Evolutionary conservation across 345 rosid genomes (phyloP).

Genomic region (Citrus reticulata): DNA sequence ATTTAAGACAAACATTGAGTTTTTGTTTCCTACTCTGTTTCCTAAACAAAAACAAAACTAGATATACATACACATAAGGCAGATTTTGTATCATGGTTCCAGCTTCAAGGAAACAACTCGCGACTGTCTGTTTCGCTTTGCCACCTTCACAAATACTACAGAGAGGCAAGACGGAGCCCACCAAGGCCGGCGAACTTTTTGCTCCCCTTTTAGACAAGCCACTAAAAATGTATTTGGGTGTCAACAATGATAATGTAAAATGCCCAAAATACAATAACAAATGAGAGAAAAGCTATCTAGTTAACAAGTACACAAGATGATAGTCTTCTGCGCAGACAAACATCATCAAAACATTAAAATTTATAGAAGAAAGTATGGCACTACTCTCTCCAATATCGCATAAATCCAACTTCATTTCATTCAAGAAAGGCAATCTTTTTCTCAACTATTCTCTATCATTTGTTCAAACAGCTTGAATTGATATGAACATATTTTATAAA

Average conservation of each 20-base stretch:
- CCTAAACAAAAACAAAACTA: conserved; percentile 45
- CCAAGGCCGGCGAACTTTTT: conserved; percentile 93
- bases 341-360: not conserved
- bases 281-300: not conserved
- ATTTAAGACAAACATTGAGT: conserved; percentile 22
- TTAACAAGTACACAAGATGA: not conserved
- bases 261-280: not conserved
- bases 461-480: not conserved
- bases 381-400: not conserved
- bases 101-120: conserved; percentile 96
- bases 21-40: conserved; percentile 20
- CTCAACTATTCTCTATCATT: not conserved
- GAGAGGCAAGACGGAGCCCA: conserved; percentile 98
- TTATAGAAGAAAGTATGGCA: not conserved
- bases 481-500: not conserved
- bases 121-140: conserved; percentile 91
- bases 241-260: conserved; percentile 5
- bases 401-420: not conserved
- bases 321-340: not conserved
- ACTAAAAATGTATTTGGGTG: conserved; percentile 34
- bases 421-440: not conserved
- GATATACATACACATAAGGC: conserved; percentile 44
- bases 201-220: conserved; percentile 98
- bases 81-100: conserved; percentile 66
- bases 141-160: conserved; percentile 70